phyloP scores from a whole-genome alignment of 2,329 filamentous ascomycete species.

The Fusarium phyllophilum region DNA sequence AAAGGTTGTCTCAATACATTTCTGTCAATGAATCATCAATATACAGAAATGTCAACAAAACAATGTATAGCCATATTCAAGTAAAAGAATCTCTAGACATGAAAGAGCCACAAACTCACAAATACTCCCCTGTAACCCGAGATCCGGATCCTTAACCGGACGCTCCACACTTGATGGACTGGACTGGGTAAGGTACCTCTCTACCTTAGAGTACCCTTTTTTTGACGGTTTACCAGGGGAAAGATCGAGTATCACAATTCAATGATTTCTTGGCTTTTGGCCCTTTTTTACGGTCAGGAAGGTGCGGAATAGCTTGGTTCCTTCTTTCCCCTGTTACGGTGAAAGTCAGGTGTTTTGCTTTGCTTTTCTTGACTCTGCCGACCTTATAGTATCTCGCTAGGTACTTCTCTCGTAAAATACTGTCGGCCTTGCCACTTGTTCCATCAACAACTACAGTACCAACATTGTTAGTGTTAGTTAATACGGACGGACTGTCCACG shows the following conservation, averaged over 20 bases:
- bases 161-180: constrained; percentile 17
- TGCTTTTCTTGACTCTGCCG: neutral
- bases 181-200: neutral
- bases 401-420: neutral
- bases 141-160: constrained; percentile 14
- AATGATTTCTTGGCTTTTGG: constrained; percentile 32
- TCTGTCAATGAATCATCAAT: neutral
- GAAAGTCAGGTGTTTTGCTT: neutral
- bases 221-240: constrained; percentile 15
- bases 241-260: constrained; percentile 30
- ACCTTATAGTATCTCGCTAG: neutral
- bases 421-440: constrained; percentile 9
- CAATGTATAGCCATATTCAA: neutral
- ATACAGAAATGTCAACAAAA: neutral
- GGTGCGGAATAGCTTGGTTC: constrained; percentile 1
- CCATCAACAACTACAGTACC: constrained; percentile 4
- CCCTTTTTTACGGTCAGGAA: constrained; percentile 28
- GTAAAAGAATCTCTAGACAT: neutral
- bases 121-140: constrained; percentile 11
- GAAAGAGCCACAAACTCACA: neutral
- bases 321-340: constrained; percentile 7
- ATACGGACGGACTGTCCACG: constrained; percentile 20
- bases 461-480: constrained; percentile 21
- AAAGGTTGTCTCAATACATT: neutral
- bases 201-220: constrained; percentile 1